Base-by-base conservation (phyloP, 441 rosid genomes). In the Isatis lusitanica region DNA sequence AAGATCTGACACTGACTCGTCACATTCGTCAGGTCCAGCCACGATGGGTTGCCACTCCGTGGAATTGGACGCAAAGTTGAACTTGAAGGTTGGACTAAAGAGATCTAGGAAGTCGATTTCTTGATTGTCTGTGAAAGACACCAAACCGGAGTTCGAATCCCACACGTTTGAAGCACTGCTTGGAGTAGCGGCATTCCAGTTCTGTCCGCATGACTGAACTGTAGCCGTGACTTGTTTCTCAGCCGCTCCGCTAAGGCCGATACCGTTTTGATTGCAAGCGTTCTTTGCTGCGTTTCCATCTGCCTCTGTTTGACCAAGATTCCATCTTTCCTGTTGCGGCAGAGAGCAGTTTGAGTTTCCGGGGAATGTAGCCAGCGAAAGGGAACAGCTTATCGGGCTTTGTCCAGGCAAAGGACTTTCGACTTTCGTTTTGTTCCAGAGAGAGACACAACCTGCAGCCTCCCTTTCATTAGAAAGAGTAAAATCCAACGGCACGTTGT, bases 1-100 rank as follows among this genome's bases (percentile, higher is more conserved):
- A 48, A 94, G 93, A 79, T 94, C 99, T 15, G 98, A 96, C 71
- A 96, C 98, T 9, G 98, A 96, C 77, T 96, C 98, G 71, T 94
- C 99, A 21, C 71, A 90, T 42, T 90, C 98, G 18, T 81, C 81
- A 4, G 93, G 85, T 48, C 84, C 97, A 9, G 90, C 63, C 44
- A 83, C 83, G 16, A 89, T 84, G 6, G 88, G 80, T 74, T 83
- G 92, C 98, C 98, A 93, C 68, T 75, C 74, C 38, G 86, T 71
- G 28, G 88, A 67, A 71, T 80, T 80, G 52, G 86, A 75, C 42
- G 83, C 62, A 9, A 64, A 77, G 77, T 65, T 76, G 53, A 79
- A 78, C 79, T 84, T 82, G 43, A 86, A 76, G 35, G 79, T 78
- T 11, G 90, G 75, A 62, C 83, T 78, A 51, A 82, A 83, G 58